Base-by-base conservation (phyloP, 805 yeast species). In the Myxozyma vanderwaltii region DNA sequence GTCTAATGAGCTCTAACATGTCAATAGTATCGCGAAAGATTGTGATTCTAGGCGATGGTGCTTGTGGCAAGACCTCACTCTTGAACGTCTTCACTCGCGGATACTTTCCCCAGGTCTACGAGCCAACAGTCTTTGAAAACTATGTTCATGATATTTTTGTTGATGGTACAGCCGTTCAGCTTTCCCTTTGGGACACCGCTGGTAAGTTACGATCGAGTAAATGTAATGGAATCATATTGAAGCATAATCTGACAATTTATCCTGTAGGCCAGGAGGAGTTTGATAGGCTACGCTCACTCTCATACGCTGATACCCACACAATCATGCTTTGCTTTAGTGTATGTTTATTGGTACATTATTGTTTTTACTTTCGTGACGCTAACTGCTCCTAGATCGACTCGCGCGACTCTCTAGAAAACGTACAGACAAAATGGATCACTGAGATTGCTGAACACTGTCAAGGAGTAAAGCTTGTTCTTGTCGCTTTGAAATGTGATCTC, bases 151-250 rank as follows among this genome's bases (percentile, higher is more conserved):
- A 92, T 72, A 94, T 92, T 65, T 92, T 89, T 75, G 91, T 92
- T 56, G 99, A 92, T 72, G 92, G 92, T 53, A 90, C 89, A 72
- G 90, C 94, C 51, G 88, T 92, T 68, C 96, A 91, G 70, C 77
- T 92, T 58, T 91, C 97, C 15, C 78, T 92, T 56, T 94, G 99
- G 99, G 99, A 92, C 73, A 92, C 99, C 4, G 99, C 99, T 1
- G 99, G 99, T 6, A 56, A 15, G 58, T 17, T 1, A 1, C 12
- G 23, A 15, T 2, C 8, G 24, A 26, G 4, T n/a, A 15, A n/a
- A 6, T 43, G 35, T 8, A 24, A 12, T 41, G 17, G 48, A n/a
- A n/a, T n/a, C 19, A 21, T n/a, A 38, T 13, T 12, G 8, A n/a
- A 19, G 41, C 15, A 10, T 41, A 26, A 24, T 6, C 27, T 41